Evolutionary conservation across 768 basidiomycete species (phyloP).

Genomic region (Lactifluus pinguis): DNA sequence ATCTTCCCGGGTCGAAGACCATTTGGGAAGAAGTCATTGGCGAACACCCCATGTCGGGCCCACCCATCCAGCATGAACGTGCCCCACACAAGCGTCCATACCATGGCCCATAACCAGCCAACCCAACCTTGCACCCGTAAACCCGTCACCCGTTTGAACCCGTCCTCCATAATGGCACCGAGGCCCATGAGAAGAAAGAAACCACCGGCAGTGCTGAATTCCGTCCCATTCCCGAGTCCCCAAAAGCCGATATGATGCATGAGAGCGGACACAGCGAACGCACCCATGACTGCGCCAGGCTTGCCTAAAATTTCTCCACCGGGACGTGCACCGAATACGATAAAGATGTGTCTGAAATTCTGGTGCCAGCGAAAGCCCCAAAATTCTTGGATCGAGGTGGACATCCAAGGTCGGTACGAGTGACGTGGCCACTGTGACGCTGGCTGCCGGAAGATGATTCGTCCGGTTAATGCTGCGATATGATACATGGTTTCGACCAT

Average conservation of each 20-base stretch:
- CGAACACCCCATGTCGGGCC: conserved; percentile 3
- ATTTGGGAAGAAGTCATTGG: neutral
- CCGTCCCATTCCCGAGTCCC: conserved; percentile 47
- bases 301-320: conserved; percentile 38
- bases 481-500: conserved; percentile 20
- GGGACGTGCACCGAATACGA: conserved; percentile 26
- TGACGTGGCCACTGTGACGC: conserved; percentile 28
- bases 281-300: conserved; percentile 42
- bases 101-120: conserved; percentile 44
- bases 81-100: conserved; percentile 42
- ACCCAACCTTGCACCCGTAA: conserved; percentile 36
- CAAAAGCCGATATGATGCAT: conserved; percentile 51
- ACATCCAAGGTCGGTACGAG: conserved; percentile 27
- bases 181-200: conserved; percentile 54
- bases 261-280: conserved; percentile 48
- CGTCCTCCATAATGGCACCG: conserved; percentile 41
- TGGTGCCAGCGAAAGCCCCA: conserved; percentile 36
- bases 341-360: conserved; percentile 26
- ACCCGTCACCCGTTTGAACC: conserved; percentile 39
- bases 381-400: conserved; percentile 31
- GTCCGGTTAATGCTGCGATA: conserved; percentile 20
- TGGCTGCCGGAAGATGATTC: conserved; percentile 25
- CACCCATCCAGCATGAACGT: conserved; percentile 3
- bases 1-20: conserved; percentile 1
- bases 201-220: conserved; percentile 34